These are phyloP conservation scores for Trifolium subterraneum DNA, from an alignment of 306 rosid genomes.

Conservation along the genomic window DNA sequence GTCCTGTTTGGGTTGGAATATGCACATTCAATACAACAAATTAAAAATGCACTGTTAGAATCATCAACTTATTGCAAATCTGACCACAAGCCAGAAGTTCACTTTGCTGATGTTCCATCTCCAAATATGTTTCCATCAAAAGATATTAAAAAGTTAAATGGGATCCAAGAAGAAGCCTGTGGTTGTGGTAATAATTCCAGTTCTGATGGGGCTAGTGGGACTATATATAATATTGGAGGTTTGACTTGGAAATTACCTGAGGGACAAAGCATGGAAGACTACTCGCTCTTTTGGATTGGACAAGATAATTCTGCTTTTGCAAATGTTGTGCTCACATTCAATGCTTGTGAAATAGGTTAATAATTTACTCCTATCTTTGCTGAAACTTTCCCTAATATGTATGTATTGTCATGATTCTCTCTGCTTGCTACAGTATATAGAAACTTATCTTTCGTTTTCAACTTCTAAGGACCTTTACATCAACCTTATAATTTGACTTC, in stretches of 20 bases:
- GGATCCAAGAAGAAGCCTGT: constrained; percentile 42
- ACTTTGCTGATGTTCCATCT: constrained; percentile 69
- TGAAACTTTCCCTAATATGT: constrained; percentile 7
- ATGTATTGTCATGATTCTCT: constrained; percentile 30
- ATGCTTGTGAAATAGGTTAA: constrained; percentile 87
- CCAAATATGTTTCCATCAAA: constrained; percentile 65
- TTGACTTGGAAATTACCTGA: constrained; percentile 71
- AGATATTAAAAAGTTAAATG: constrained; percentile 46
- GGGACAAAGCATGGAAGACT: constrained; percentile 74
- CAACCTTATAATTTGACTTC: constrained; percentile 6
- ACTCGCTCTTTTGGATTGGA: constrained; percentile 85
- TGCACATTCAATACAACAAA: constrained; percentile 54
- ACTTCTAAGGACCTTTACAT: constrained; percentile 4
- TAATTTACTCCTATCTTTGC: constrained; percentile 4
- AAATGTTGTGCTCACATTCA: constrained; percentile 78
- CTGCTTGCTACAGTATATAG: constrained; percentile 4
- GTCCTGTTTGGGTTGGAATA: constrained; percentile 90
- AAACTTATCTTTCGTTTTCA: constrained; percentile 18
- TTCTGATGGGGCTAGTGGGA: constrained; percentile 40
- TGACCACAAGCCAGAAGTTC: constrained; percentile 47
- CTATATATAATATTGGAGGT: constrained; percentile 68
- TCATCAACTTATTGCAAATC: constrained; percentile 38
- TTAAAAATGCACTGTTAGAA: constrained; percentile 57
- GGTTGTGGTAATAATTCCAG: constrained; percentile 37
- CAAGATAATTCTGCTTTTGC: constrained; percentile 81